Percentiles rank a stretch among this genome's conserved stretches.
Conservation (phyloP, 306 rosid species). For the barrel medic (Medicago truncatula) region DNA sequence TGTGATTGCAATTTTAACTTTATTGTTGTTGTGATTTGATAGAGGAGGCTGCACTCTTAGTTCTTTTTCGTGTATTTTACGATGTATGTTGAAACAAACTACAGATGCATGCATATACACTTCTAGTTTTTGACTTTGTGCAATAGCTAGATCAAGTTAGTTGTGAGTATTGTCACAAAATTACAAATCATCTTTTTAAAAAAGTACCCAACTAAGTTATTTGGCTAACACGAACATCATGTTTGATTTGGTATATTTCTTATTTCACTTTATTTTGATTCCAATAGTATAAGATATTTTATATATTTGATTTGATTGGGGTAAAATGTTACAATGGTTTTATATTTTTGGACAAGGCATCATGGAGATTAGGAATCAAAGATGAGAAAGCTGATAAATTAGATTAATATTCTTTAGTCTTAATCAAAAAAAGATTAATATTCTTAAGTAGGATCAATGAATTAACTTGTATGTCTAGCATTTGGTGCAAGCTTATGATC, state of each 20-base stretch:
- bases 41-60: neutral
- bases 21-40: neutral
- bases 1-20: neutral
- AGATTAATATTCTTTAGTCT: neutral
- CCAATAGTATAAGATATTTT: neutral
- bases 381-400: neutral
- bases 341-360: neutral
- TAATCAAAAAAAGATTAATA: no score
- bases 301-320: neutral
- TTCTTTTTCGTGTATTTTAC: neutral
- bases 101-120: neutral
- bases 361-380: neutral
- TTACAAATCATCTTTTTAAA: no score
- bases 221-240: no score
- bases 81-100: neutral
- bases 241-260: no score
- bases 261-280: no score
- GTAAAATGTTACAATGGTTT: neutral
- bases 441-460: no score
- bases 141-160: slow-evolving; percentile 3
- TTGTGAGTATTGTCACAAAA: neutral
- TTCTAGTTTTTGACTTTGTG: slow-evolving; percentile 7
- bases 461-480: no score
- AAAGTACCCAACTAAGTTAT: no score
- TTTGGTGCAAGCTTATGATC: no score